Conservation (phyloP, 208 protist species). For the Acanthamoeba rhysodes region DNA sequence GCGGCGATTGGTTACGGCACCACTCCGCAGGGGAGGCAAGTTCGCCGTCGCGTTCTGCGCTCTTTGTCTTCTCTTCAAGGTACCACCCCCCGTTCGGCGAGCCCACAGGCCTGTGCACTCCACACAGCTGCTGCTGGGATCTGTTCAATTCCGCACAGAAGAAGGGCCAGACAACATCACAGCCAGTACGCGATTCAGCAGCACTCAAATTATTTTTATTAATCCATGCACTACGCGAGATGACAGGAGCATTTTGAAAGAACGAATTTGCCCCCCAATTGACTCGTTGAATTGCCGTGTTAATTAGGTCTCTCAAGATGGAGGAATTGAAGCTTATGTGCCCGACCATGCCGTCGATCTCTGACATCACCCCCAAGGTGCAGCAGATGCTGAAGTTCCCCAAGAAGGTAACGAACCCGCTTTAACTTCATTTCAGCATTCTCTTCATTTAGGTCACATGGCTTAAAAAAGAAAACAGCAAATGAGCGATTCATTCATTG, state of each 20-base stretch:
- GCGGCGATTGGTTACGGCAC: not conserved
- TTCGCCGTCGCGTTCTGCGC: not conserved
- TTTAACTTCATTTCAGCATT: no score
- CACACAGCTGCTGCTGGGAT: not conserved
- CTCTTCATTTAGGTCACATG: no score
- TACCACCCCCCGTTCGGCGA: not conserved
- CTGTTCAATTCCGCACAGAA: not conserved
- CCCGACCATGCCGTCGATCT: conserved; percentile 14
- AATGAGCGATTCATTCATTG: no score
- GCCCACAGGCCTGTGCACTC: not conserved
- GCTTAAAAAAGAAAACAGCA: no score
- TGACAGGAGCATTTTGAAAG: no score
- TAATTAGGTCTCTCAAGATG: not conserved
- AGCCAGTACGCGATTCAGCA: not conserved
- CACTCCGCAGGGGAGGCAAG: not conserved
- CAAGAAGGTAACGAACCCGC: conserved; percentile 21
- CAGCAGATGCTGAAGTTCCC: conserved; percentile 63
- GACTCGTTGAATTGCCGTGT: no score
- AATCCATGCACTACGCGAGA: no score
- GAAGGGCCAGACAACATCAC: not conserved
- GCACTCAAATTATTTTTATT: no score
- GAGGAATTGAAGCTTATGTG: conserved; percentile 48
- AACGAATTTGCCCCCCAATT: no score
- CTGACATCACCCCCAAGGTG: conserved; percentile 19
- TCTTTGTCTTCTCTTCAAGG: not conserved